Evolutionary conservation across 257 asterid genomes (phyloP).

Genomic region (Paraleonurus japonicus): DNA sequence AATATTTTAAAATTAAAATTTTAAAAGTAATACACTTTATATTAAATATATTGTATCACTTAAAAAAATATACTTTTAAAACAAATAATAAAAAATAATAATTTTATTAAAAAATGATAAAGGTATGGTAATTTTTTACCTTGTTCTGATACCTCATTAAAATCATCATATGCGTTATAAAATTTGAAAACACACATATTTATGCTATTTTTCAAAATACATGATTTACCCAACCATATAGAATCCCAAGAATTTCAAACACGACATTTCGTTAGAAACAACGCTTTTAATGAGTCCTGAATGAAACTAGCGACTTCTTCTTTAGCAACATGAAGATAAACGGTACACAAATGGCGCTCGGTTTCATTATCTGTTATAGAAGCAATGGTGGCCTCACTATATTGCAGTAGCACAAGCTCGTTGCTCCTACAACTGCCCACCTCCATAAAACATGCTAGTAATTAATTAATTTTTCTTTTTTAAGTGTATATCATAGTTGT

Average conservation of each 20-base stretch:
- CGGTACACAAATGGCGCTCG: not conserved
- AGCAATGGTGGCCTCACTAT: slow-evolving; percentile 47
- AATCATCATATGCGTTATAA: too few species aligned
- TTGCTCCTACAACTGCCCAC: slow-evolving; percentile 28
- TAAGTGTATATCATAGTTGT: not conserved
- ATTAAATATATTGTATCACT: too few species aligned
- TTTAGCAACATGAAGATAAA: not conserved
- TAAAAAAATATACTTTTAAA: too few species aligned
- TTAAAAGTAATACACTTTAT: too few species aligned
- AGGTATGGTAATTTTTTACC: too few species aligned
- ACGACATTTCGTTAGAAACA: not conserved
- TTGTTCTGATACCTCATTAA: too few species aligned
- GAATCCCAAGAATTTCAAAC: not conserved
- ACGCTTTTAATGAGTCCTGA: not conserved
- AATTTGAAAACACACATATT: too few species aligned
- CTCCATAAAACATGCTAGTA: slow-evolving; percentile 24
- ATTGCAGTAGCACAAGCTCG: slow-evolving; percentile 25
- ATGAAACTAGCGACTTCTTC: slow-evolving; percentile 17
- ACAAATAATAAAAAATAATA: too few species aligned
- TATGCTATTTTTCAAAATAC: too few species aligned
- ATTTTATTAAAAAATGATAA: too few species aligned
- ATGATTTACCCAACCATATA: too few species aligned
- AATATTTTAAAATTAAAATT: too few species aligned
- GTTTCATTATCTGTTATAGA: slow-evolving; percentile 30
- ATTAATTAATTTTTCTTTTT: not conserved